phyloP scores from a whole-genome alignment of 2,329 filamentous ascomycete genomes.

The Colletotrichum sp. region DNA sequence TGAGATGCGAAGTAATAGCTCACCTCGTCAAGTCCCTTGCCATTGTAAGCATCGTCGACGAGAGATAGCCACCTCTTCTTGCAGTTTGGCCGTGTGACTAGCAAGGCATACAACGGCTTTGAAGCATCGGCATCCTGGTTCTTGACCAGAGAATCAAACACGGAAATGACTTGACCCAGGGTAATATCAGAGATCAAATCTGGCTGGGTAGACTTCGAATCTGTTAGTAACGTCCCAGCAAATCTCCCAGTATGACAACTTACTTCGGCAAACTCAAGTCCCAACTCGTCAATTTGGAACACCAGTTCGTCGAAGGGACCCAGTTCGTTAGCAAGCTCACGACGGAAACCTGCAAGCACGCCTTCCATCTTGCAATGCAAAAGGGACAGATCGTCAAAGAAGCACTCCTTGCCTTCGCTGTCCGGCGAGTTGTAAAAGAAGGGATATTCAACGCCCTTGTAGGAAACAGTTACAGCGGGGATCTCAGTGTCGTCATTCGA shows the following conservation, averaged over 20 bases:
- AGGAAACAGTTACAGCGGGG: slow-evolving; percentile 45
- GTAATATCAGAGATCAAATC: slow-evolving; percentile 41
- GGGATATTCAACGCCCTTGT: slow-evolving; percentile 48
- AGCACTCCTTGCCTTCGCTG: slow-evolving; percentile 42
- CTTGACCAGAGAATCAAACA: slow-evolving; percentile 47
- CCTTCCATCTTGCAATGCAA: slow-evolving; percentile 49
- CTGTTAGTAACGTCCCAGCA: slow-evolving; percentile 28
- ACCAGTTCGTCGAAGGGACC: slow-evolving; percentile 51
- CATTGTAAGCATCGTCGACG: slow-evolving; percentile 45
- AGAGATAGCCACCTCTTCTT: slow-evolving; percentile 43
- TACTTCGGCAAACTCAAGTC: slow-evolving; percentile 59
- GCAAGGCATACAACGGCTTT: slow-evolving; percentile 45
- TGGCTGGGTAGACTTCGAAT: slow-evolving; percentile 36
- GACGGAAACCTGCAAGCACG: slow-evolving; percentile 49
- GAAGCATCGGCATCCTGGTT: slow-evolving; percentile 46
- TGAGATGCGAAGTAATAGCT: slow-evolving; percentile 38
- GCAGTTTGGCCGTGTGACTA: slow-evolving; percentile 44
- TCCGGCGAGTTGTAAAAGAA: slow-evolving; percentile 35
- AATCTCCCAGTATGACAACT: slow-evolving; percentile 18
- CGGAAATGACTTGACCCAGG: slow-evolving; percentile 44
- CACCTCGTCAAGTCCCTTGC: slow-evolving; percentile 46
- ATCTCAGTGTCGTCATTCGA: slow-evolving; percentile 26
- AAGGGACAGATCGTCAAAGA: slow-evolving; percentile 48
- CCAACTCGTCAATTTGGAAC: slow-evolving; percentile 57
- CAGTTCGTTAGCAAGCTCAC: slow-evolving; percentile 51